These are phyloP conservation scores for Candida silvatica DNA, from an alignment of 805 yeast genomes.

Conservation along the genomic window DNA sequence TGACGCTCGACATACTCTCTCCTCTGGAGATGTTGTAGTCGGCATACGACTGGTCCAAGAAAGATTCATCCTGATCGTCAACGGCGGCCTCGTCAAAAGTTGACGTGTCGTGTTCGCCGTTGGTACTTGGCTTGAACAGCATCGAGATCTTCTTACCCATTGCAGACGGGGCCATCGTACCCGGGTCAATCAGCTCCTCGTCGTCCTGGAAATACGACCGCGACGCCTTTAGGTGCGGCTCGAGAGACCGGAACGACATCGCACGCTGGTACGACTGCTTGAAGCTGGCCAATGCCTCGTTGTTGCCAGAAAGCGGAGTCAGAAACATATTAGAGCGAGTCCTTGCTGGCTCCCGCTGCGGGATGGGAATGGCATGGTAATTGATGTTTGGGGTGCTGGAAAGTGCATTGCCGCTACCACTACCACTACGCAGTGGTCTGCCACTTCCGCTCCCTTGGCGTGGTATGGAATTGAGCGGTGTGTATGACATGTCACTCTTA, in stretches of 20 bases:
- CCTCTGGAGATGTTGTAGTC: conserved; percentile 7
- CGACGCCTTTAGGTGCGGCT: conserved; percentile 45
- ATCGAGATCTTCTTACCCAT: conserved; percentile 55
- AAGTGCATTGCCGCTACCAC: no score
- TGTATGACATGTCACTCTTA: no score
- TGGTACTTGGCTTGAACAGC: not conserved
- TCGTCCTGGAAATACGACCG: conserved; percentile 57
- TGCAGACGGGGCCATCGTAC: conserved; percentile 54
- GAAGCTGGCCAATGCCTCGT: conserved; percentile 47
- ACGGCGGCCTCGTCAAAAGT: conserved; percentile 29
- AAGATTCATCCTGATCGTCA: conserved; percentile 35
- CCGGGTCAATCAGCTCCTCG: conserved; percentile 64
- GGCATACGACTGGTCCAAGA: conserved; percentile 25
- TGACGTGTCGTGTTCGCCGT: conserved; percentile 8
- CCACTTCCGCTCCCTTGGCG: no score
- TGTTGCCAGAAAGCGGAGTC: conserved; percentile 5
- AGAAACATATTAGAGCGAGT: conserved; percentile 3
- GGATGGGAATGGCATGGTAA: conserved; percentile 23
- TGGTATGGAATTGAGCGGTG: no score
- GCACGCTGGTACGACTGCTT: conserved; percentile 77
- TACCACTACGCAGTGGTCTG: no score
- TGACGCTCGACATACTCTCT: conserved; percentile 12
- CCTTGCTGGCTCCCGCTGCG: conserved; percentile 8
- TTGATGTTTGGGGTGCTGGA: no score
- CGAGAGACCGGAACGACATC: conserved; percentile 53